Evolutionary conservation across 441 rosid genomes (phyloP), one percentile per base, ranked within the genome.

Genomic region (Populus hybrid): DNA sequence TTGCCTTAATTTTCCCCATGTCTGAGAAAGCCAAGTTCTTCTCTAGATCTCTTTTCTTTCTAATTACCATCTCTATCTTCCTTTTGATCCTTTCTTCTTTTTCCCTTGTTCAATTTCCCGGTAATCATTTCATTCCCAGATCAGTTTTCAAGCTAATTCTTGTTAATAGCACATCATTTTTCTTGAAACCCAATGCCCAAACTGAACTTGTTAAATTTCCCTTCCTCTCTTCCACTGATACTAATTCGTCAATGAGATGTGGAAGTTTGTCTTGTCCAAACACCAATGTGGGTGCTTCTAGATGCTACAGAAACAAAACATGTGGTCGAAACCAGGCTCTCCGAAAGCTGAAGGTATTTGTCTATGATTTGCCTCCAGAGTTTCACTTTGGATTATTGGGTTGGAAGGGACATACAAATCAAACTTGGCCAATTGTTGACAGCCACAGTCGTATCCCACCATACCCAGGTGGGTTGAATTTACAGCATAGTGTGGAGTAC

Each of bases 401-500:
- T 74, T 92, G 97, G 97, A 92, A 85, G 73, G 88, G 87, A 35
- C 86, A 78, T 65, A 75, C 84, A 67, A 81, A 87, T 77, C 86
- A 83, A 73, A 83, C 80, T 32, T 96, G 99, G 98, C 99, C 99
- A 8, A 70, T 79, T 80, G 88, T 92, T 6, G 77, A 82, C 23
- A 77, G 87, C 73, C 82, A 66, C 2, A 85, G 78, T 75, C 77
- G 69, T 61, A 66, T 94, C 73, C 97, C 97, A 8, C 73, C 83
- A 14, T 92, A 95, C 79, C 97, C 95, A 1, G 98, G 99, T 74
- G 97, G 99, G 59, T 88, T 95, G 84, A 92, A 92, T 79, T 78
- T 93, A 70, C 99, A 95, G 85, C 99, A 95, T 59, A 92, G 99
- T 85, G 88, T 90, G 34, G 99, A 95, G 84, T 95, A 95, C 78